phyloP scores from a whole-genome alignment of 352 stramenopile genomes.

The Phytophthora quininea region DNA sequence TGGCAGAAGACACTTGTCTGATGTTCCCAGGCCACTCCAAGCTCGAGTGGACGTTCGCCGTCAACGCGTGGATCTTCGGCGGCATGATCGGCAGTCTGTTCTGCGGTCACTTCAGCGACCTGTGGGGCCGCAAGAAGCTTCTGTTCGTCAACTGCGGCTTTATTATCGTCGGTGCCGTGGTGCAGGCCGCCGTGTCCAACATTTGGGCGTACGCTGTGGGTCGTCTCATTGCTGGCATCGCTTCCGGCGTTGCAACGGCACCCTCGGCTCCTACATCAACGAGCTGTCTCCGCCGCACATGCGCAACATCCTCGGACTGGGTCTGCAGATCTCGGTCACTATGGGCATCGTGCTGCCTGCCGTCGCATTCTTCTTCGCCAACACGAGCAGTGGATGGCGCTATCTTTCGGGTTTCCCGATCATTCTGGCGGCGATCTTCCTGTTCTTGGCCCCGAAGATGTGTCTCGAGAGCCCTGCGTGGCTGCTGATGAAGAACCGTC shows the following conservation, averaged over 20 bases:
- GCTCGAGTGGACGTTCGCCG: conserved; percentile 24
- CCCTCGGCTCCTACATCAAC: conserved; percentile 50
- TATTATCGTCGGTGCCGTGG: conserved; percentile 40
- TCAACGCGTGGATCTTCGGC: conserved; percentile 28
- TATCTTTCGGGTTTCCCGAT: conserved; percentile 40
- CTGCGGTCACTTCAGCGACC: conserved; percentile 23
- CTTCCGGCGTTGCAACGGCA: conserved; percentile 32
- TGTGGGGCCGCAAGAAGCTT: conserved; percentile 28
- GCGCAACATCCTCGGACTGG: conserved; percentile 25
- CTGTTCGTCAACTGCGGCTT: conserved; percentile 34
- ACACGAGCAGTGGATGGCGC: conserved; percentile 53
- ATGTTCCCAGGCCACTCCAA: conserved; percentile 27
- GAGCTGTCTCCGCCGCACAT: conserved; percentile 40
- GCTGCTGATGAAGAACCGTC: conserved; percentile 29
- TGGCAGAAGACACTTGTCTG: conserved; percentile 23
- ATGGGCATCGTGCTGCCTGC: conserved; percentile 53
- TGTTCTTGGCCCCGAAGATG: conserved; percentile 44
- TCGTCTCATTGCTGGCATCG: conserved; percentile 24
- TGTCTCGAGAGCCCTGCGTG: conserved; percentile 48
- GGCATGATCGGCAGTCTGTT: conserved; percentile 28
- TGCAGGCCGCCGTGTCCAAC: conserved; percentile 34
- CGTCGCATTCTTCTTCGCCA: conserved; percentile 62
- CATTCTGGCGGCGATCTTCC: conserved; percentile 47
- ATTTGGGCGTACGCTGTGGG: conserved; percentile 39
- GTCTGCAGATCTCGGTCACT: conserved; percentile 53